Evolutionary conservation across 2,329 filamentous ascomycete genomes (phyloP).

Genomic region (Phialophora tarda): DNA sequence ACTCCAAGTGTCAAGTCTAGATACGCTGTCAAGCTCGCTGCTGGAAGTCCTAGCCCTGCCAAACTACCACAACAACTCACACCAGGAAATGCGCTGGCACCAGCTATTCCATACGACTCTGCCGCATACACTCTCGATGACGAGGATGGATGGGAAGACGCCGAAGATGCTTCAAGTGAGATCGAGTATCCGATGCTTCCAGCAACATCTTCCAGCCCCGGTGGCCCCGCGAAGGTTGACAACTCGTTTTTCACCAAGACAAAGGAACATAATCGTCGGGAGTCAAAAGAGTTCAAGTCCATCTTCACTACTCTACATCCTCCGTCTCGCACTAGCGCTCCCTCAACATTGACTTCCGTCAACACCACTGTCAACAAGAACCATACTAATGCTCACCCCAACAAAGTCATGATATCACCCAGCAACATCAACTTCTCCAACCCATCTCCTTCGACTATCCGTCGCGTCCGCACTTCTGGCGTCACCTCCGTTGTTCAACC

Average conservation of each 20-base stretch:
- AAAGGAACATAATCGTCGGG: conserved; percentile 42
- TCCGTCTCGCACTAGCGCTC: conserved; percentile 28
- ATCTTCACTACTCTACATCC: conserved; percentile 42
- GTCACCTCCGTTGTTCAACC: conserved; percentile 34
- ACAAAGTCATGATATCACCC: conserved; percentile 35
- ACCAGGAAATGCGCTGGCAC: conserved; percentile 28
- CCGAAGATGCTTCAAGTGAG: conserved; percentile 37
- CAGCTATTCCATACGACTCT: conserved; percentile 38
- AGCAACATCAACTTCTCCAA: conserved; percentile 46
- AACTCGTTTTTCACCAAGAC: conserved; percentile 31
- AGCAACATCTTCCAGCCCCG: conserved; percentile 27
- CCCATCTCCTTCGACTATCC: conserved; percentile 47
- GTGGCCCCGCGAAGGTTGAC: conserved; percentile 17
- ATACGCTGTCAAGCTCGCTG: conserved; percentile 44
- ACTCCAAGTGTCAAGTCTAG: conserved; percentile 69
- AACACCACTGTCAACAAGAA: conserved; percentile 36
- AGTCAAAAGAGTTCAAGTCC: conserved; percentile 40
- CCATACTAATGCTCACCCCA: conserved; percentile 27
- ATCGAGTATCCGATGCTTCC: conserved; percentile 49
- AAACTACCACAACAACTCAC: conserved; percentile 43
- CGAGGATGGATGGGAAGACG: conserved; percentile 35
- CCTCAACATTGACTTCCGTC: conserved; percentile 33
- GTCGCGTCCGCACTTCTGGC: conserved; percentile 48
- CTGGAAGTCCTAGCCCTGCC: conserved; percentile 49
- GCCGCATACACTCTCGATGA: conserved; percentile 38